Base-by-base conservation (phyloP, 192 early-diverging fungal genomes). In the Coemansia umbellata region DNA sequence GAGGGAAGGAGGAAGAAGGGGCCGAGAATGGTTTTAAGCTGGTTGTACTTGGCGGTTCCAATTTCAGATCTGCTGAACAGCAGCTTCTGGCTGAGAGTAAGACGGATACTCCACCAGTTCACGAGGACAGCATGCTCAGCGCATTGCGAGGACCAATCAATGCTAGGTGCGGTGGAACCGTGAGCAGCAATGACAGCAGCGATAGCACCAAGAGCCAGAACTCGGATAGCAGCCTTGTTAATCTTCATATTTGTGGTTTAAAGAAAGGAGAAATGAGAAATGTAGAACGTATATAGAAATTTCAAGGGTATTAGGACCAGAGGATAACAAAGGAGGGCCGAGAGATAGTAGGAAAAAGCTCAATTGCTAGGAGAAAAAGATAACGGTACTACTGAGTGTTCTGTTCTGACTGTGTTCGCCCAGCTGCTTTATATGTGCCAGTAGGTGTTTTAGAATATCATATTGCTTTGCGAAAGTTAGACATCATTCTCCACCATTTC, bases 91-190 rank as follows among this genome's bases (percentile, higher is more conserved):
- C 3, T n/a, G 17, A 44, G 33, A 0, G 22, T 22, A 31, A 6
- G 8, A 13, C 53, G 53, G 27, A 39, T 41, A 3, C 9, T 8
- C 7, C 7, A 15, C 59, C 59, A 61, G 23, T 23, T 53, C 19
- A 40, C 31, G 11, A n/a, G 13, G 15, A 61, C 28, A 5, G 59
- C 41, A n/a, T 37, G 8, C 1, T 51, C 7, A 15, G 59, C 32
- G 37, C 59, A 61, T 5, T n/a, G 28, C 5, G 31, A 33, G 18
- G 13, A 23, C 59, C 59, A 61, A 43, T 53, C 43, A 18, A 61
- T 61, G 4, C 32, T 3, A n/a, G n/a, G n/a, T 4, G 47, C 2
- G 2, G 21, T 33, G 36, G 13, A 13, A 13, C n/a, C 1, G 36
- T 47, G 8, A 15, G 47, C 47, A 32, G 59, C 50, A 27, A 51